Evolutionary conservation across 148 eudicot species (phyloP), one percentile per base, ranked within the genome.

Genomic region (Tetragonia tetragonoides): DNA sequence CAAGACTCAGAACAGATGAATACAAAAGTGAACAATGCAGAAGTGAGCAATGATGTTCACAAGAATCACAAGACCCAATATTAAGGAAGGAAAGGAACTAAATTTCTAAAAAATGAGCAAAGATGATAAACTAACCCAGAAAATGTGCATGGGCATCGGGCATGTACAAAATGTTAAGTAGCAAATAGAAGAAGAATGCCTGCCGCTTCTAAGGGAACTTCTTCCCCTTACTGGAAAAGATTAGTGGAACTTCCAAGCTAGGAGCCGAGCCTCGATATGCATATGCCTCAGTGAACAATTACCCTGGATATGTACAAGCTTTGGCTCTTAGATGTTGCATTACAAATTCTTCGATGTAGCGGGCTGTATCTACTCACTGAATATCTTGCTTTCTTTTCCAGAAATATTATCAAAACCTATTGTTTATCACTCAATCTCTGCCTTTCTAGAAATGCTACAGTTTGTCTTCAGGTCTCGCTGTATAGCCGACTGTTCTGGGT

Each of bases 401-500:
- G 34, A 67, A 67, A 37, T 1, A 16, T 1, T 40, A 3, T 7
- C 49, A 16, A 18, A 16, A 40, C 42, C 24, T 18, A 17, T 20
- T 17, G 49, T 16, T 40, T 21, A 67, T 67, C 47, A 3, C 70
- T n/a, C 12, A 3, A 42, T 0, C 24, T 20, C 16, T 16, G 23
- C 8, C 17, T 59, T 78, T 11, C 62, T n/a, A 66, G 38, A 61
- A 76, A 38, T 57, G n/a, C 73, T 80, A 71, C 80, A 38, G 38
- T 80, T 80, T 78, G 23, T 82, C 78, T 62, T 79, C 70, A 23
- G 82, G 76, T 59, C 87, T 79, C 14, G 87, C 85, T 1, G 82
- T 82, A 79, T 21, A 86, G 20, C 87, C 89, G 23, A 82, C 82
- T 4, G 71, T 81, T 41, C 77, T 72, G 18, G 83, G 79, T 61